Base-by-base conservation (phyloP, 106 monocot species). In the Triglochin maritima region DNA sequence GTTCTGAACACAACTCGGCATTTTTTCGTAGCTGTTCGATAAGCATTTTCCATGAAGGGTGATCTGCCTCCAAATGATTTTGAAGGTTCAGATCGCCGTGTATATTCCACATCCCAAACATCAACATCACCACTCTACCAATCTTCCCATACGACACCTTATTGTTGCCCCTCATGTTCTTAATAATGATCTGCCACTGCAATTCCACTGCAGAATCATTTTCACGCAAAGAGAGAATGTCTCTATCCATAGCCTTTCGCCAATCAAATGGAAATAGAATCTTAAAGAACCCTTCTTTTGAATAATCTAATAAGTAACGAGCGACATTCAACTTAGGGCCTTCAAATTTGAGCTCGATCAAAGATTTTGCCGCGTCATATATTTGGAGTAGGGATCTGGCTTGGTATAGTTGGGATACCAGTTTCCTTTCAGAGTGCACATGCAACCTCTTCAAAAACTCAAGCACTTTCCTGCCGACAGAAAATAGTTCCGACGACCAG, bases 141-240 rank as follows among this genome's bases (percentile, higher is more conserved):
- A 85, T 67, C 47, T 71, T 68, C 3, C 82, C 79, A 74, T 73
- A 64, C 56, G 72, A 74, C 53, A 76, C 57, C 9, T 68, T 72
- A 15, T 44, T 29, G 44, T 51, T 52, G 4, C 6, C 43, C 11
- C 56, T 57, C 6, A 85, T 50, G 46, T 57, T 69, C 11, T 47
- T 7, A 17, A 8, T 7, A 9, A 85, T 9, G 4, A 57, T 56
- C 51, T 48, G 62, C 11, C 54, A 4, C 8, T 72, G 29, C 44
- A 82, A 53, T n/a, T 73, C 9, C 16, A 8, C 9, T 44, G 73
- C 72, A 72, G 42, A n/a, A 0, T 16, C 11, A 50, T 60, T 62
- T 17, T 76, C 73, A 50, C 66, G 69, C 4, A 82, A 29, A 45
- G 10, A 14, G 48, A 74, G 45, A 11, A 79, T 61, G 13, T 45